These are phyloP conservation scores for Trypanosoma cruzi DNA, from an alignment of 208 protist genomes.

Conservation along the genomic window DNA sequence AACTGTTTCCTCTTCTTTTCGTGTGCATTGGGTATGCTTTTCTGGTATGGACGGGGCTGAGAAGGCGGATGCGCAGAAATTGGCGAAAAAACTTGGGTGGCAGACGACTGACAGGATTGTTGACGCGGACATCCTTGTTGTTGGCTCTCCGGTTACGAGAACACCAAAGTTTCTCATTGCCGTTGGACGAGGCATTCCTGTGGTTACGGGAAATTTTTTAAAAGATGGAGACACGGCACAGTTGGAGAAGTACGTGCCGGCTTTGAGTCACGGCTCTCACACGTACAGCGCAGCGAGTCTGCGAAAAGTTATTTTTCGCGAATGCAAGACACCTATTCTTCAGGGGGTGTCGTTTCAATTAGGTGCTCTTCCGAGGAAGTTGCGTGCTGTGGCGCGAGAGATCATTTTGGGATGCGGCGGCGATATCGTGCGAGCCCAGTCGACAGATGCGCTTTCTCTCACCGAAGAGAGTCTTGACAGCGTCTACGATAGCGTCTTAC, in stretches of 20 bases:
- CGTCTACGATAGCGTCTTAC: constrained; percentile 75
- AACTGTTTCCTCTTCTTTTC: neutral
- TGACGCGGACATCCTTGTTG: constrained; percentile 65
- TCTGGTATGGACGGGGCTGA: constrained; percentile 69
- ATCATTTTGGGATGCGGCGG: constrained; percentile 77
- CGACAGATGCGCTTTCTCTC: constrained; percentile 24
- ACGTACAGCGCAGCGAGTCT: constrained; percentile 54
- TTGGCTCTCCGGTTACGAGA: constrained; percentile 52
- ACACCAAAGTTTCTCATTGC: constrained; percentile 91
- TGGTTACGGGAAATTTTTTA: constrained; percentile 61
- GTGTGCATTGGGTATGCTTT: constrained; percentile 39
- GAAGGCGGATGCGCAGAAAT: constrained; percentile 34
- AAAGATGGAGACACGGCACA: constrained; percentile 20
- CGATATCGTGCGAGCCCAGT: constrained; percentile 20
- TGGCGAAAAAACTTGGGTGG: constrained; percentile 39
- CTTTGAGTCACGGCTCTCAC: constrained; percentile 46
- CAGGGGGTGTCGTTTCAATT: constrained; percentile 46
- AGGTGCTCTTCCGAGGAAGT: constrained; percentile 37
- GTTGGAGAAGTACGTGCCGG: constrained; percentile 37
- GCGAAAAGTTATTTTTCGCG: constrained; percentile 46
- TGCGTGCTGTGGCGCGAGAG: constrained; percentile 51
- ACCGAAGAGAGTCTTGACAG: constrained; percentile 48
- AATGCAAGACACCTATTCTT: constrained; percentile 38
- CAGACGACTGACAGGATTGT: constrained; percentile 53
- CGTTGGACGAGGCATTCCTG: constrained; percentile 68